These are phyloP conservation scores for sunflower (Helianthus annuus) DNA, from an alignment of 129 eudicot species.

Conservation along the genomic window DNA sequence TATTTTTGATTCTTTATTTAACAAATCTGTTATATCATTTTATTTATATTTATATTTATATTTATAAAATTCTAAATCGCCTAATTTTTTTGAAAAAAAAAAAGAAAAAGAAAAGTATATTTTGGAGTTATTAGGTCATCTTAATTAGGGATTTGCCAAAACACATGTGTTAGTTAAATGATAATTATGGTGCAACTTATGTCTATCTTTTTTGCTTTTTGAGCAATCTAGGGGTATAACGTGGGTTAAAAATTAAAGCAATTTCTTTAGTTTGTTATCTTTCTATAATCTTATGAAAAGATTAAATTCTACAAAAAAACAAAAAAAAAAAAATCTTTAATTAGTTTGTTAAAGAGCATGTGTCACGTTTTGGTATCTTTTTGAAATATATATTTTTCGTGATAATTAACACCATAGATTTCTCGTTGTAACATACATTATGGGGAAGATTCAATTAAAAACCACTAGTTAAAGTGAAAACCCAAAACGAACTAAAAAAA, in stretches of 20 bases:
- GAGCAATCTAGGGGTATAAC: not conserved
- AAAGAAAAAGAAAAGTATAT: not conserved
- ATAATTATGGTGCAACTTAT: not conserved
- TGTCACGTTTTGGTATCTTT: constrained; percentile 1
- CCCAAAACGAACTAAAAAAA: too few relatives aligned
- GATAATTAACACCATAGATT: not conserved
- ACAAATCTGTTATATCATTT: not conserved
- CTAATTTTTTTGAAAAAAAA: not conserved
- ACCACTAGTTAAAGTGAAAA: too few relatives aligned
- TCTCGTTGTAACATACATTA: not conserved
- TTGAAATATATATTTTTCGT: not conserved
- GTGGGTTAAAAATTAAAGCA: not conserved
- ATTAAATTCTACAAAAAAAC: too few relatives aligned
- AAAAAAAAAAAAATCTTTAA: not conserved
- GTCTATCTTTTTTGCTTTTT: constrained; percentile 6
- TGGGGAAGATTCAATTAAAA: too few relatives aligned
- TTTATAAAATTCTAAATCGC: not conserved
- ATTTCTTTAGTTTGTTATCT: not conserved
- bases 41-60: not conserved
- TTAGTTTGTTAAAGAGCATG: constrained; percentile 14
- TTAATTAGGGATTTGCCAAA: constrained; percentile 26
- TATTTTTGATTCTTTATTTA: not conserved
- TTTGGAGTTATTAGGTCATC: constrained; percentile 29
- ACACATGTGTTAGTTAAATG: constrained; percentile 25
- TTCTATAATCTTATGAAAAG: too few relatives aligned